Conservation (phyloP, 768 basidiomycete species). For the Fomitopsis pulvina region DNA sequence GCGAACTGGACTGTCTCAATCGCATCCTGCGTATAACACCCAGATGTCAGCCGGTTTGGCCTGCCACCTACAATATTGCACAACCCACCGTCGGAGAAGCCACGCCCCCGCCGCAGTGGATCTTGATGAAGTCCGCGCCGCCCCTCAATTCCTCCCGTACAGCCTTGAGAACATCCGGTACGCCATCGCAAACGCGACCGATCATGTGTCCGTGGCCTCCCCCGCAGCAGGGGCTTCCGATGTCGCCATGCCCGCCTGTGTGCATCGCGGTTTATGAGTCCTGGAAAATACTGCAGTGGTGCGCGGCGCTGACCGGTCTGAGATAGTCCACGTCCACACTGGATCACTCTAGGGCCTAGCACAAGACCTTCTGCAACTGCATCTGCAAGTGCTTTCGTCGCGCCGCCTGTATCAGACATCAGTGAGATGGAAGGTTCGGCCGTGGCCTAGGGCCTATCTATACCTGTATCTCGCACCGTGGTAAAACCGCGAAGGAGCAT, state of each 20-base stretch:
- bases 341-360: conserved; percentile 30
- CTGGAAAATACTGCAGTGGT: background rate
- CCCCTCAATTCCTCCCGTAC: conserved; percentile 30
- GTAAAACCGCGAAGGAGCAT: conserved; percentile 35
- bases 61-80: no score
- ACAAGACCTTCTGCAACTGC: conserved; percentile 33
- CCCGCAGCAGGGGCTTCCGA: conserved; percentile 27
- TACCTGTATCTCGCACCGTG: conserved; percentile 32
- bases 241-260: conserved; percentile 34
- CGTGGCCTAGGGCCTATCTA: no score
- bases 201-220: conserved; percentile 7
- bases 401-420: conserved; percentile 20
- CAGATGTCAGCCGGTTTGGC: no score
- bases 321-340: conserved; percentile 33
- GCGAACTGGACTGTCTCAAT: conserved; percentile 39
- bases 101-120: conserved; percentile 37
- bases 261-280: background rate
- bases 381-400: conserved; percentile 30
- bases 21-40: conserved; percentile 22
- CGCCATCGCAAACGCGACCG: conserved; percentile 31
- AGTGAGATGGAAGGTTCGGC: background rate
- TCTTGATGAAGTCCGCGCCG: conserved; percentile 37
- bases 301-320: conserved; percentile 26
- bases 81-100: conserved; percentile 29
- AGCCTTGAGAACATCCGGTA: conserved; percentile 31